Evolutionary conservation across 495 filamentous ascomycete species (phyloP), one percentile per base, ranked within the genome.

Genomic region (Aspergillus egyptiacus): DNA sequence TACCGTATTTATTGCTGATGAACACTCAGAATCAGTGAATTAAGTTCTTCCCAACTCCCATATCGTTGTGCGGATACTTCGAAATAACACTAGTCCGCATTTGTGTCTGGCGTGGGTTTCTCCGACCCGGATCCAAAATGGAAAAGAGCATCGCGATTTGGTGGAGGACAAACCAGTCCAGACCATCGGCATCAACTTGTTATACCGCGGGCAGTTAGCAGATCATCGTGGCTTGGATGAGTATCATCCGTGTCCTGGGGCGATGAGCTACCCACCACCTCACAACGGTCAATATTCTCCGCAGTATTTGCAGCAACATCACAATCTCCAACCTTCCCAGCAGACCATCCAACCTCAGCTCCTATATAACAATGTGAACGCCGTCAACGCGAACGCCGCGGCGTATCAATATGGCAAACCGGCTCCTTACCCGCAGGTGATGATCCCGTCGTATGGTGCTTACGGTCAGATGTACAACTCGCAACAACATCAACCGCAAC

Each of bases 251-350:
- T 42, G 62, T 61, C 50, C 60, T 57, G 65, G 62, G 69, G 71
- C 66, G 60, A 74, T 74, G 71, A 74, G 66, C 68, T 74, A 64
- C 54, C 68, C 69, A 69, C 69, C 71, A 40, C 67, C 70, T 41
- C 63, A 70, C 53, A 62, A 69, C 59, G 67, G 67, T 51, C 70
- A 69, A 58, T 72, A 67, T 57, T 64, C 62, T 46, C 52, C 71
- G 51, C 66, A 67, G 47, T 71, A 72, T 41, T 63, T 67, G 50
- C 67, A 67, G 35, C 58, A 66, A 44, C 56, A 53, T 39, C 50
- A 58, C 46, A 61, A 55, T 43, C 42, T 51, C 19, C 61, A 55
- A n/a, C 55, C 48, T 18, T 53, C 50, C 28, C 54, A 61, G 47
- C 55, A 58, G 43, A 53, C 51, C 39, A 54, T 61, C 20, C 62